Base-by-base conservation (phyloP, 805 yeast genomes). In the Cyberlindnera maritima region DNA sequence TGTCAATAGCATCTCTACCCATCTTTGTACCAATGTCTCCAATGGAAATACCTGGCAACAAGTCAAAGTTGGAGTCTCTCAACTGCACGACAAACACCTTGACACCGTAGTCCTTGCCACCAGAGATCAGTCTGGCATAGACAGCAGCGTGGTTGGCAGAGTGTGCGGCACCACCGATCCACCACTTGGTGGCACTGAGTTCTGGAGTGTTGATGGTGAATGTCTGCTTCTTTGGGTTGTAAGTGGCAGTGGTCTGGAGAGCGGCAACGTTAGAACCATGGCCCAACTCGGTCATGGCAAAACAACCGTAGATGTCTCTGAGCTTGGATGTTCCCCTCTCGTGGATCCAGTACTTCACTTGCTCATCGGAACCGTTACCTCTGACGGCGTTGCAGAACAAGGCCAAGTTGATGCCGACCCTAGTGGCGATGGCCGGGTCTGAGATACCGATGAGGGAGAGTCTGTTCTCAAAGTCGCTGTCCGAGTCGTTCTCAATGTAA, bases 141-240 rank as follows among this genome's bases (percentile, higher is more conserved):
- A 81, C 85, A 17, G 84, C 80, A 21, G 88, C 73, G 69, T 91
- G 97, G 28, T 91, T 88, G 9, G 97, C 89, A 19, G 95, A 83
- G 67, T 88, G 95, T 10, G 97, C 97, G 36, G 97, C 97, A 60
- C 97, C 97, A 37, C 97, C 97, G 58, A 90, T 90, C 97, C 97
- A 90, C 97, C 97, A 90, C 67, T 90, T 90, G 25, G 96, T 90
- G 35, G 97, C 97, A 35, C 94, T 91, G 47, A 87, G 66, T 62
- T 90, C 87, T 1, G 97, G 97, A 12, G 97, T 91, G 63, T 88
- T 78, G 59, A 91, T 81, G 46, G 77, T 63, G 61, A 91, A 87
- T 53, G 81, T 81, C 58, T 88, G 88, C 25, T 75, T 76, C 15
- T 67, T 69, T 17, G 71, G 69, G 64, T 88, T 83, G 64, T 76